Base-by-base conservation (phyloP, 306 rosid species). In the Cucumis cinereus region DNA sequence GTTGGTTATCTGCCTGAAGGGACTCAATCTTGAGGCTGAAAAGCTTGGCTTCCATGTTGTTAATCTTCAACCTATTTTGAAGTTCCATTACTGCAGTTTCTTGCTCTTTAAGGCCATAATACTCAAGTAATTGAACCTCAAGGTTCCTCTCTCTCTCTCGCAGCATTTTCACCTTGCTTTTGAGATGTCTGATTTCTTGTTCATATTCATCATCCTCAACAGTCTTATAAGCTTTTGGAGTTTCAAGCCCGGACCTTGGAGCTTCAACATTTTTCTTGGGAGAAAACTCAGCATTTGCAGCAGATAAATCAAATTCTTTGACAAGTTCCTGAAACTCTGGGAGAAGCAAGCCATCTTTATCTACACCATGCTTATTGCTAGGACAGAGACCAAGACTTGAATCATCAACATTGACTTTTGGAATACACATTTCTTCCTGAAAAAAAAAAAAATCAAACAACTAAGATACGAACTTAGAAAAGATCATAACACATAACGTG, bases 51-150 rank as follows among this genome's bases (percentile, higher is more conserved):
- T 95, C 98, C 92, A 90, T 88, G 40, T 61, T 76, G 62, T 86
- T 90, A 77, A 95, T 79, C 84, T 87, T 89, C 84, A 95, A 83
- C 73, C 93, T 79, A 40, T 89, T 95, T 79, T 84, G 92, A 55
- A 95, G 96, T 83, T 95, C 99, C 89, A 87, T 85, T 19, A 89
- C 90, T 10, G 88, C 88, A 56, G 88, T 75, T 83, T 90, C 96
- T 84, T 95, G 93, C 86, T 95, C 98, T 82, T 81, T 89, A 23
- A 92, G 86, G 53, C 99, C 99, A 52, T 90, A 89, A 56, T 88
- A 90, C 83, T 92, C 98, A 0, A 90, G 97, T 67, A 95, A 77
- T 82, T 92, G 92, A 58, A 86, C 81, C 85, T 95, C 98, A 5
- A 91, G 96, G 72, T 55, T 79, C 70, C 80, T 75, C 84, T 95